Percentiles rank a stretch among this genome's conserved stretches.
Conservation (phyloP, 1,139 yeast species). For the Chernovozyma aurita region DNA sequence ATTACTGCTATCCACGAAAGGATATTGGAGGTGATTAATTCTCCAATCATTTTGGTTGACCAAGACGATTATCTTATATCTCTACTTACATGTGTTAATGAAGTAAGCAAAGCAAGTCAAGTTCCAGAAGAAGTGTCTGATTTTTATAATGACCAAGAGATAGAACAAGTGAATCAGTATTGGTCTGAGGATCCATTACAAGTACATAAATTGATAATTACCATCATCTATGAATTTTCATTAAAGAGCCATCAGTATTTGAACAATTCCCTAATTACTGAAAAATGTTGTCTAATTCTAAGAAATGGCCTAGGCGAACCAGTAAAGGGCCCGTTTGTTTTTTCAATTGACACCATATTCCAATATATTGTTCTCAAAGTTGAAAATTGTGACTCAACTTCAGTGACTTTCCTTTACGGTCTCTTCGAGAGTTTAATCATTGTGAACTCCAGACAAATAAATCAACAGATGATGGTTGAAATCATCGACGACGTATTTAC, state of each 20-base stretch:
- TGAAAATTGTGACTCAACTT: constrained; percentile 20
- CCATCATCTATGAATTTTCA: constrained; percentile 40
- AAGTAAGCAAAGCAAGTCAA: constrained; percentile 64
- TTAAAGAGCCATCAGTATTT: constrained; percentile 26
- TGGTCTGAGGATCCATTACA: constrained; percentile 41
- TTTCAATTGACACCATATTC: constrained; percentile 38
- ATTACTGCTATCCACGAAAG: constrained; percentile 19
- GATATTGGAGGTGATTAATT: constrained; percentile 8
- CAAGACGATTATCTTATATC: constrained; percentile 43
- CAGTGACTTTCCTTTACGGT: constrained; percentile 37
- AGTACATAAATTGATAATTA: constrained; percentile 37
- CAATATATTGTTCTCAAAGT: constrained; percentile 43
- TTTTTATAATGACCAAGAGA: constrained; percentile 26
- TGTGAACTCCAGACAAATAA: constrained; percentile 25
- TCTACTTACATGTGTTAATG: constrained; percentile 56
- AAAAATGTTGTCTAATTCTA: constrained; percentile 53
- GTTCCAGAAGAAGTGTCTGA: constrained; percentile 54
- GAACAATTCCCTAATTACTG: constrained; percentile 43
- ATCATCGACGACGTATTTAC: constrained; percentile 28
- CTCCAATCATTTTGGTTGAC: background rate
- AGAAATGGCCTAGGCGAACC: constrained; percentile 54
- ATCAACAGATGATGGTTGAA: constrained; percentile 23
- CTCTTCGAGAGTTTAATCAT: constrained; percentile 39
- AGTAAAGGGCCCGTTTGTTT: constrained; percentile 56
- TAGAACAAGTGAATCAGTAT: constrained; percentile 22